Evolutionary conservation across 1,139 yeast species (phyloP).

Genomic region (Scheffersomyces insectosa): DNA sequence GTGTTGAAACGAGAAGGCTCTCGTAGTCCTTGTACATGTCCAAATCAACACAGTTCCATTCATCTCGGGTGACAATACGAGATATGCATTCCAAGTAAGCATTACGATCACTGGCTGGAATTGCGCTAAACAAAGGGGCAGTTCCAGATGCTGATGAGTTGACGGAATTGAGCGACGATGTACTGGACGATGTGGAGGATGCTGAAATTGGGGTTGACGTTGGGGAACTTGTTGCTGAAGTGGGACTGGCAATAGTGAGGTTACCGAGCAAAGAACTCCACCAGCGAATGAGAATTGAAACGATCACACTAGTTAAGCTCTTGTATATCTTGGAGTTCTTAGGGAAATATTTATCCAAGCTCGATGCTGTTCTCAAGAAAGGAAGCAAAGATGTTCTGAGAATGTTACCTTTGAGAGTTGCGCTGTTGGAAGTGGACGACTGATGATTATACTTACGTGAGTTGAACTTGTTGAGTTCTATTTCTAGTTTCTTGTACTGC

Average conservation of each 20-base stretch:
- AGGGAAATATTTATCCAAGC: constrained; percentile 24
- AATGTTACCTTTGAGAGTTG: constrained; percentile 62
- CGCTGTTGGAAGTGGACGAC: constrained; percentile 35
- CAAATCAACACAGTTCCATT: constrained; percentile 50
- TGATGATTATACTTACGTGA: constrained; percentile 22
- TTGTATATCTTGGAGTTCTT: constrained; percentile 27
- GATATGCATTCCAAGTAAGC: constrained; percentile 77
- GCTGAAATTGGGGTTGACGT: constrained; percentile 1
- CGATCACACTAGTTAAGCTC: constrained; percentile 36
- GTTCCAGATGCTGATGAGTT: constrained; percentile 3
- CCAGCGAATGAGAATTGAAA: constrained; percentile 57
- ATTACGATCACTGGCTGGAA: constrained; percentile 52
- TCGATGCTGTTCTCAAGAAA: constrained; percentile 47
- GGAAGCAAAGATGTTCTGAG: constrained; percentile 68
- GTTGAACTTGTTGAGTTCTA: constrained; percentile 47
- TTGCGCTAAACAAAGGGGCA: constrained; percentile 8
- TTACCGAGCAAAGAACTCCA: constrained; percentile 58
- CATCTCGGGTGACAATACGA: constrained; percentile 60
- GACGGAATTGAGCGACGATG: not conserved
- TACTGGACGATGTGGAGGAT: constrained; percentile 1
- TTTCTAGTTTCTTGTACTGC: constrained; percentile 46
- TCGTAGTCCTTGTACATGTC: constrained; percentile 27
- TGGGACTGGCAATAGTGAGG: constrained; percentile 26
- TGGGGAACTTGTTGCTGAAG: constrained; percentile 10
- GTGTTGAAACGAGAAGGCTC: constrained; percentile 48